Base-by-base conservation (phyloP, 169 alveolate species). In the Plasmodium cynomolgi region DNA sequence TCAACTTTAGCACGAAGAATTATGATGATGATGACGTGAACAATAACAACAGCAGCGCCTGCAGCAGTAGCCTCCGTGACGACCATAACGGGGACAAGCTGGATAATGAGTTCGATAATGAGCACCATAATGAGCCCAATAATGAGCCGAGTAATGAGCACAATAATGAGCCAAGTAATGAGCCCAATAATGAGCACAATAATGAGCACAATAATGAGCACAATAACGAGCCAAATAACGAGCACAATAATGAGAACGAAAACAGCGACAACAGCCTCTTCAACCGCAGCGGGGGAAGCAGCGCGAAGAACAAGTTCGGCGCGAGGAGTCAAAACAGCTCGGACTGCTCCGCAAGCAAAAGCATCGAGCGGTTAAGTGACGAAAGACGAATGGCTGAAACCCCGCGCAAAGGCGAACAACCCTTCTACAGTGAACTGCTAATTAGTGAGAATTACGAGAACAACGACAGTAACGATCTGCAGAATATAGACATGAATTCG, bases 401-500 rank as follows among this genome's bases (percentile, higher is more conserved):
- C 41, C n/a, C 37, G 0, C 37, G 20, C 37, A 26, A 1, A 68
- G 77, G 62, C 0, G 37, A 68, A 68, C 37, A 26, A 9, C 77
- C 77, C 15, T 23, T 68, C 37, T 20, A 26, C 77, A 23, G n/a
- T 68, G 77, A 26, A 68, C 31, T 68, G 0, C 37, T 23, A 68
- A 68, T 68, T 71, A 71, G 34, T 29, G 13, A 20, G 34, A 37
- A 41, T 68, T 17, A 15, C 29, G 80, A 68, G 31, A 5, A 75
- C 0, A n/a, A 75, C 68, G 8, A 54, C 29, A 31, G 39, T 31
- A 73, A 23, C 47, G 39, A 54, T 54, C 88, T 71, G 20, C 29
- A 50, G 3, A 86, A 77, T 31, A 33, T 74, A 34, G 93, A 79
- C 31, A 31, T 90, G 15, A 81, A 81, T 80, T 81, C 82, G 13